phyloP scores from a whole-genome alignment of 768 basidiomycete species.

The Amanita brunnescens region DNA sequence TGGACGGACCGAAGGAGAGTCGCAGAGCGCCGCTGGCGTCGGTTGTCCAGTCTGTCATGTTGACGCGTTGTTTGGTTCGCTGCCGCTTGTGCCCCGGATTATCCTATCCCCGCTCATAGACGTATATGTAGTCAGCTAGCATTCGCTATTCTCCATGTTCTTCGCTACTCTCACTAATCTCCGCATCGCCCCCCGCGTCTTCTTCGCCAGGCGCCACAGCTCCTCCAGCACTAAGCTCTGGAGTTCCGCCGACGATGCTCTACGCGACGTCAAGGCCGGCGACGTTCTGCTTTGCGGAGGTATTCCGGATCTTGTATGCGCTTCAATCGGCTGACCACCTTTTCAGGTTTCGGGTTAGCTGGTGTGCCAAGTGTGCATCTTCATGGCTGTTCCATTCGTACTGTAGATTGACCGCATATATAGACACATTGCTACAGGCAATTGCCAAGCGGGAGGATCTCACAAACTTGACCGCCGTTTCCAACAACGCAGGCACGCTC shows the following conservation, averaged over 20 bases:
- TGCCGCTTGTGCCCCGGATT: too few species aligned
- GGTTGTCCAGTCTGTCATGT: slow-evolving; percentile 64
- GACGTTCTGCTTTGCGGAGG: slow-evolving; percentile 76
- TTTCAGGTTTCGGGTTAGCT: slow-evolving; percentile 77
- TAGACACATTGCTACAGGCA: slow-evolving; percentile 79
- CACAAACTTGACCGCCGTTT: slow-evolving; percentile 69
- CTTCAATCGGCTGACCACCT: background rate
- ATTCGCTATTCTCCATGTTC: background rate
- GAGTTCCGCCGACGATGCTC: slow-evolving; percentile 73
- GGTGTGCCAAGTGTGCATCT: slow-evolving; percentile 65
- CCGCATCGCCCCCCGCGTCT: slow-evolving; percentile 25
- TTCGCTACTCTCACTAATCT: slow-evolving; percentile 9
- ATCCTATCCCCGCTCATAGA: background rate
- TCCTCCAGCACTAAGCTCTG: slow-evolving; percentile 60
- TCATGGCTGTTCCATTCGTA: slow-evolving; percentile 1
- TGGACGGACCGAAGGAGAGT: slow-evolving; percentile 65
- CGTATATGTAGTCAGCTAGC: background rate
- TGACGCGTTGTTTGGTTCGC: slow-evolving; percentile 10
- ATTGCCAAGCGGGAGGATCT: slow-evolving; percentile 68
- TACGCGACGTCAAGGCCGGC: slow-evolving; percentile 76
- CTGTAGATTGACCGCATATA: background rate
- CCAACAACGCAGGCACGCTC: slow-evolving; percentile 77
- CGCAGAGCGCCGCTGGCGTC: slow-evolving; percentile 72
- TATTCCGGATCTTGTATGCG: slow-evolving; percentile 22
- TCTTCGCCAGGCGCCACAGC: slow-evolving; percentile 8